Base-by-base conservation (phyloP, 2,329 filamentous ascomycete genomes). In the Graphilbum ipis-grandicollis region DNA sequence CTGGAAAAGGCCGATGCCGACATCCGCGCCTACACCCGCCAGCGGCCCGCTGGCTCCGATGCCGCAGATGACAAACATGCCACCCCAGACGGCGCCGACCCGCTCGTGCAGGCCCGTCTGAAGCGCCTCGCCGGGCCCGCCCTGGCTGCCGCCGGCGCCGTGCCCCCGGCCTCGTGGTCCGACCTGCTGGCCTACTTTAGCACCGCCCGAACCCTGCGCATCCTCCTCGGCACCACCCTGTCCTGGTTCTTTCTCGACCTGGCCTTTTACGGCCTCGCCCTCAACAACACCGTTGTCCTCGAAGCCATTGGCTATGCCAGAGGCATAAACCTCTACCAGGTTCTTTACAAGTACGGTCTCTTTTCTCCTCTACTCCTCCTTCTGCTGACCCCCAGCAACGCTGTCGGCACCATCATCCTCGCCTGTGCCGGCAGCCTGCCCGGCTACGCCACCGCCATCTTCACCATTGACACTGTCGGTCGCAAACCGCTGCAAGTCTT, bases 191-290 rank as follows among this genome's bases (percentile, higher is more conserved):
- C 54, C 7, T 80, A 86, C 55, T 86, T 83, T 51, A 54, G 62
- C 9, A 64, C 76, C 50, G 78, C 79, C 72, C 68, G 65, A 48
- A 75, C 86, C 46, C 65, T 71, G 34, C 79, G 75, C 54, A 63
- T 82, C 31, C 66, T 88, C 1, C 56, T 86, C 33, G 81, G 79
- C 25, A 88, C 81, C 13, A 80, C 80, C 1, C 60, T 79, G 34
- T 85, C 79, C 0, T 88, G 82, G 81, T 86, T 88, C 57, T 76
- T 86, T 47, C 61, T 88, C 36, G 81, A 86, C 50, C 52, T 69
- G 37, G 74, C 74, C 4, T 79, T 69, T 48, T 80, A 79, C 45
- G 75, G 75, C 25, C 65, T 88, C 2, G 72, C 77, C 23, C 60
- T 88, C n/a, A 88, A 86, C 50, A 83, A 77, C 49, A 65, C 70